Base-by-base conservation (phyloP, 1,139 yeast species). In the Pneumocystis canis region DNA sequence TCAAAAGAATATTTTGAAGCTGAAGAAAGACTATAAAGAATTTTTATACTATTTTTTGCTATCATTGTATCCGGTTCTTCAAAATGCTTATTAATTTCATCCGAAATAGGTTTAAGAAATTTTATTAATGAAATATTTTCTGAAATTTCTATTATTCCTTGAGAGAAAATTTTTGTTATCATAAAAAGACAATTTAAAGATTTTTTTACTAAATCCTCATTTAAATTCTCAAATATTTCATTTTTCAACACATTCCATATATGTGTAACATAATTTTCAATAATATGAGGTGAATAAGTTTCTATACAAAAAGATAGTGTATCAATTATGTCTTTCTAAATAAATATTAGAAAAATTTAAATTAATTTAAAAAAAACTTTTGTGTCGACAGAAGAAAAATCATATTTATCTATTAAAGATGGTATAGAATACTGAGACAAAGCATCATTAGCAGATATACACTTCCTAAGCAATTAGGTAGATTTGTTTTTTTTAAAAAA, bases 201-300 rank as follows among this genome's bases (percentile, higher is more conserved):
- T 25, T 79, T 72, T 25, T 69, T 74, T 14, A 72, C 71, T 20
- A 75, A 70, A 58, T 76, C 78, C 58, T 75, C 77, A 63, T 79
- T 80, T 41, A 77, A 80, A 39, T 78, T 78, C 72, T 90, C 96
- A 65, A 90, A 76, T 32, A 92, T 79, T 71, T 92, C 97, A 71
- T 83, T 89, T 71, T 90, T 92, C 62, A 92, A 76, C 0, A 95
- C 89, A 68, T 87, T 86, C 96, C 97, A 92, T 6, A 92, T 71
- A 1, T 84, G 80, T 33, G 81, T 73, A 90, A 96, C 89, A 70
- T 81, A 79, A 18, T 78, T 77, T 39, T 76, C 76, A 16, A 78
- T 69, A 0, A 80, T 75, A 14, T 77, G 78, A 0, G 74, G 69
- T 0, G 80, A 76, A 69, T 85, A 88, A 7, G 72, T 73, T 37